phyloP scores from a whole-genome alignment of 2,329 filamentous ascomycete species.

The Aspergillus glaucus region DNA sequence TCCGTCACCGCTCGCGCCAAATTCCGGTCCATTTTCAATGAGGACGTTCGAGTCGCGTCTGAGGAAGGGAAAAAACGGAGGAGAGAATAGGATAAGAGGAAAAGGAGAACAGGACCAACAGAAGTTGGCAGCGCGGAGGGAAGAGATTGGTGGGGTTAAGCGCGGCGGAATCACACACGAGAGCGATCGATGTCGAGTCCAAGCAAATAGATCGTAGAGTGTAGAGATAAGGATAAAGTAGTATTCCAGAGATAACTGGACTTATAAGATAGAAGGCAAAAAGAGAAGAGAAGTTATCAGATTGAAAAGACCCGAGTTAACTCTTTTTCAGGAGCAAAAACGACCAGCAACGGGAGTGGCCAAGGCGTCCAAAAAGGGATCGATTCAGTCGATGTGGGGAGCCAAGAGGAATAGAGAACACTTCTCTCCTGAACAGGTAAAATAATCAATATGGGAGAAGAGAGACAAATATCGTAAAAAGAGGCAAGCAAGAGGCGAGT shows the following conservation, averaged over 20 bases:
- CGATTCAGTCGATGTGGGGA: background rate
- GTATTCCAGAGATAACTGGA: background rate
- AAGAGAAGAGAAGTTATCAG: background rate
- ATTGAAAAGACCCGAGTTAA: background rate
- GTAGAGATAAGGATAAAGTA: background rate
- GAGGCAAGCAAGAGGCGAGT: background rate
- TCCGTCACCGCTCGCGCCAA: slow-evolving; percentile 85
- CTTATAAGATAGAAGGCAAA: background rate
- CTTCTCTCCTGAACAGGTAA: background rate
- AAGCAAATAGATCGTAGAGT: background rate
- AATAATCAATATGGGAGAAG: background rate
- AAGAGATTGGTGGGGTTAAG: slow-evolving; percentile 17
- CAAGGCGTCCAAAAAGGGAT: slow-evolving; percentile 1
- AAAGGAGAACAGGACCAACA: background rate
- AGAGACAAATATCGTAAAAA: background rate
- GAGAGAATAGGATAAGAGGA: background rate
- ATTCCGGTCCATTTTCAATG: slow-evolving; percentile 35
- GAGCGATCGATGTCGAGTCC: background rate
- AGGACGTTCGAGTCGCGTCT: slow-evolving; percentile 3
- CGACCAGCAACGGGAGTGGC: background rate
- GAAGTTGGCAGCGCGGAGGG: slow-evolving; percentile 6
- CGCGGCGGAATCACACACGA: slow-evolving; percentile 12
- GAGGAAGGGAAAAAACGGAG: slow-evolving; percentile 2
- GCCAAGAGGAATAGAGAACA: background rate
- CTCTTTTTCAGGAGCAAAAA: background rate